Evolutionary conservation across 371 early-diverging fungal species (phyloP).

Genomic region (Coemansia sp.): DNA sequence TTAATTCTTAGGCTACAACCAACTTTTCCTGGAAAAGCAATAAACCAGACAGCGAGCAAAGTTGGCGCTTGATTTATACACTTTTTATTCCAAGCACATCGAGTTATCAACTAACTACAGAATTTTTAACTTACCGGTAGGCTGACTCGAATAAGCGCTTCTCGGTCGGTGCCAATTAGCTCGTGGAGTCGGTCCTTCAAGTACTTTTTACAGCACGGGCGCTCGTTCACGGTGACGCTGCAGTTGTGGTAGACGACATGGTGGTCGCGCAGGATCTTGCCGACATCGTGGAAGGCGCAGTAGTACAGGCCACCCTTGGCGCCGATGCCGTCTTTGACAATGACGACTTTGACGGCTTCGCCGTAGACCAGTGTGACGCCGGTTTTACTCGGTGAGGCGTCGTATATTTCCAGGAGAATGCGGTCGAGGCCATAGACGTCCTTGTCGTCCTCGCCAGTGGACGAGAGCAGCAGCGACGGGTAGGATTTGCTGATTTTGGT

Average conservation of each 20-base stretch:
- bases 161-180: neutral
- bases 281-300: neutral
- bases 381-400: neutral
- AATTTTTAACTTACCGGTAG: neutral
- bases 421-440: neutral
- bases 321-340: neutral
- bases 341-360: neutral
- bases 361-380: neutral
- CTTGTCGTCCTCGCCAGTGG: neutral
- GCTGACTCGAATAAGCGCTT: neutral
- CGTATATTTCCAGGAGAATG: conserved; percentile 1
- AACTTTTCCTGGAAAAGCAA: no score
- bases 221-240: neutral
- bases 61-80: no score
- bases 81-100: no score
- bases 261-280: neutral
- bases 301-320: neutral
- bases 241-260: neutral
- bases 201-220: neutral
- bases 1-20: no score
- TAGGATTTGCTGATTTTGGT: neutral
- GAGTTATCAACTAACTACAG: no score
- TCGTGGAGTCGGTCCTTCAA: neutral
- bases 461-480: neutral
- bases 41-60: no score